These are phyloP conservation scores for Boletus fagicola DNA, from an alignment of 768 basidiomycete genomes.

Conservation along the genomic window DNA sequence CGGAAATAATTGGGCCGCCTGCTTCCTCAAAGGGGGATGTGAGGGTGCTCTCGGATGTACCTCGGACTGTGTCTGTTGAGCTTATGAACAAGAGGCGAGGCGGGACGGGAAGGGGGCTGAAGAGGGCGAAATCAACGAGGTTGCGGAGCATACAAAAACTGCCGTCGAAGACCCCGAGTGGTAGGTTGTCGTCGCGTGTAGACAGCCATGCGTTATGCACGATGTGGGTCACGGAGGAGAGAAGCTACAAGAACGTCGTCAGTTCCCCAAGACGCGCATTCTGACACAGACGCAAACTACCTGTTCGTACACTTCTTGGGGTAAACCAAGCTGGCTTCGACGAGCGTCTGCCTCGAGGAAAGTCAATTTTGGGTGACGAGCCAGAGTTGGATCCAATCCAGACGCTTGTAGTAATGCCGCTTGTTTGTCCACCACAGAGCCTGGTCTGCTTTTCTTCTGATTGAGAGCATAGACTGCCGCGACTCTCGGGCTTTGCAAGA, in stretches of 20 bases:
- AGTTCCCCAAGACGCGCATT: not conserved
- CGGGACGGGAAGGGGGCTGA: constrained; percentile 24
- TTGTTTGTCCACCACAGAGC: constrained; percentile 27
- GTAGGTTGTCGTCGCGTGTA: not conserved
- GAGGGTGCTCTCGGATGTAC: not conserved
- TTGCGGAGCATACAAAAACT: constrained; percentile 23
- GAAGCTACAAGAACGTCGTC: constrained; percentile 11
- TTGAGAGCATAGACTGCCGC: constrained; percentile 33
- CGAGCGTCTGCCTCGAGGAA: constrained; percentile 34
- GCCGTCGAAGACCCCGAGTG: constrained; percentile 12
- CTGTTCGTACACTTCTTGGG: constrained; percentile 26
- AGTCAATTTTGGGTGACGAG: constrained; percentile 30
- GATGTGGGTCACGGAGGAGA: constrained; percentile 35
- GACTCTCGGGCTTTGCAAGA: constrained; percentile 17
- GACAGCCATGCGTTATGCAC: constrained; percentile 35
- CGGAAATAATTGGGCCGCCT: not conserved
- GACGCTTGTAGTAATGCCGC: constrained; percentile 25
- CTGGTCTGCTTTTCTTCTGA: constrained; percentile 14
- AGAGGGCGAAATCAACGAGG: constrained; percentile 38
- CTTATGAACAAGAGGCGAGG: constrained; percentile 38
- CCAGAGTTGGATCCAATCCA: constrained; percentile 31
- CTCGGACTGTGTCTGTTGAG: constrained; percentile 13
- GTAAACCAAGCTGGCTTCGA: constrained; percentile 27
- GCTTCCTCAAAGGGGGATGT: not conserved
- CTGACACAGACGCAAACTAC: constrained; percentile 4